Percentiles rank a stretch among this genome's conserved stretches.
Evolutionary conservation across 176 grass and related monocot genomes (phyloP).

Genomic region (Chloris gayana): DNA sequence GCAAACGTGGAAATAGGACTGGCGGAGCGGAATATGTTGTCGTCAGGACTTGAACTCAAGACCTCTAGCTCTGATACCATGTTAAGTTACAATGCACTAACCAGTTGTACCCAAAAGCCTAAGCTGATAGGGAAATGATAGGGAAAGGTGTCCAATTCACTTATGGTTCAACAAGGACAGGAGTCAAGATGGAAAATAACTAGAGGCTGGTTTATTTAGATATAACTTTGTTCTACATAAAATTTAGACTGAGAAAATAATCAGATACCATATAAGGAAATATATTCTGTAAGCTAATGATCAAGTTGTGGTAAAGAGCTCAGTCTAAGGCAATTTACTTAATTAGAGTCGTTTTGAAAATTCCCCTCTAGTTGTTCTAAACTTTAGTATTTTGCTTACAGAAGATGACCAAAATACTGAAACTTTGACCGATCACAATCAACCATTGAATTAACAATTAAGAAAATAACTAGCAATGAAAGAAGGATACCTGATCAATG

Average conservation of each 20-base stretch:
- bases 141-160: too few relatives aligned
- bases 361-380: background rate
- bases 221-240: background rate
- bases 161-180: too few relatives aligned
- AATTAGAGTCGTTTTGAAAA: slow-evolving; percentile 2
- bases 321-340: background rate
- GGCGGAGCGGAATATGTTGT: too few relatives aligned
- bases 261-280: background rate
- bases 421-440: slow-evolving; percentile 24
- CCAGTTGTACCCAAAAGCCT: too few relatives aligned
- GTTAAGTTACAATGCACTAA: too few relatives aligned
- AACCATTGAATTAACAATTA: background rate
- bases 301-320: slow-evolving; percentile 7
- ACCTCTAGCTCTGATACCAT: too few relatives aligned
- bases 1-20: too few relatives aligned
- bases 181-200: too few relatives aligned
- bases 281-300: background rate
- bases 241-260: background rate
- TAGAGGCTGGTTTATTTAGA: background rate
- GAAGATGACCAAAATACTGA: background rate
- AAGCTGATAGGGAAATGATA: too few relatives aligned
- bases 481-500: slow-evolving; percentile 70
- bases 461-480: background rate
- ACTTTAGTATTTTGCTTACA: background rate
- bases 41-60: too few relatives aligned